Evolutionary conservation across 352 stramenopile genomes (phyloP).

Genomic region (Pythium aristosporum): DNA sequence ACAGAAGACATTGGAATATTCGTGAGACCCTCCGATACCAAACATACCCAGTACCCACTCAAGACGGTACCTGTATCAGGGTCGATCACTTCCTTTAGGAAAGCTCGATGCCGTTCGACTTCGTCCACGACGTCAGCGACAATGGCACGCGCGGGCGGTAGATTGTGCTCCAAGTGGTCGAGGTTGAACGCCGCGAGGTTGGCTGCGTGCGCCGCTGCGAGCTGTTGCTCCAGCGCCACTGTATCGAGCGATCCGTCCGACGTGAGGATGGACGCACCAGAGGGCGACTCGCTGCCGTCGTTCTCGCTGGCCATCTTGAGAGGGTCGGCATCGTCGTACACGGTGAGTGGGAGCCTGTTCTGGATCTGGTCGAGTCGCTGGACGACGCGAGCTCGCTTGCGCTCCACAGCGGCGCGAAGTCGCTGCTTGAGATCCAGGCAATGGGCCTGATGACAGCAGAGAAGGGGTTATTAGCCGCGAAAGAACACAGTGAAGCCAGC

Average conservation of each 20-base stretch:
- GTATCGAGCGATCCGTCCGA: slow-evolving; percentile 14
- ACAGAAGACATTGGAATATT: background rate
- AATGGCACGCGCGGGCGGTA: slow-evolving; percentile 41
- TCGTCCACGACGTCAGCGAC: slow-evolving; percentile 37
- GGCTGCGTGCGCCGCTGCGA: slow-evolving; percentile 27
- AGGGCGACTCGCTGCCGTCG: background rate
- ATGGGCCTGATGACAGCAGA: slow-evolving; percentile 13
- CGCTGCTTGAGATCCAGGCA: slow-evolving; percentile 29
- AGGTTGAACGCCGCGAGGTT: slow-evolving; percentile 55
- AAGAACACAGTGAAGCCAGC: background rate
- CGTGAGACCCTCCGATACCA: too few species aligned
- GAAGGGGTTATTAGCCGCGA: background rate
- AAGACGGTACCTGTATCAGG: slow-evolving; percentile 16
- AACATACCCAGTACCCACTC: background rate
- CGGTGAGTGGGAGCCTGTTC: slow-evolving; percentile 1
- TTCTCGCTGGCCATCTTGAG: background rate
- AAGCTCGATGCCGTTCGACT: slow-evolving; percentile 18
- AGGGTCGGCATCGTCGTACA: background rate
- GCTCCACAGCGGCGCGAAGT: slow-evolving; percentile 25
- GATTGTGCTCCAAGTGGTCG: slow-evolving; percentile 42
- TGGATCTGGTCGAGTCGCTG: slow-evolving; percentile 30
- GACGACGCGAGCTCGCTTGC: slow-evolving; percentile 6
- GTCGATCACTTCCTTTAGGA: slow-evolving; percentile 21
- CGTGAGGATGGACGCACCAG: slow-evolving; percentile 1
- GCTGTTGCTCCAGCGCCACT: slow-evolving; percentile 28